These are phyloP conservation scores for Phytophthora pluvialis DNA, from an alignment of 352 stramenopile genomes.

Conservation along the genomic window DNA sequence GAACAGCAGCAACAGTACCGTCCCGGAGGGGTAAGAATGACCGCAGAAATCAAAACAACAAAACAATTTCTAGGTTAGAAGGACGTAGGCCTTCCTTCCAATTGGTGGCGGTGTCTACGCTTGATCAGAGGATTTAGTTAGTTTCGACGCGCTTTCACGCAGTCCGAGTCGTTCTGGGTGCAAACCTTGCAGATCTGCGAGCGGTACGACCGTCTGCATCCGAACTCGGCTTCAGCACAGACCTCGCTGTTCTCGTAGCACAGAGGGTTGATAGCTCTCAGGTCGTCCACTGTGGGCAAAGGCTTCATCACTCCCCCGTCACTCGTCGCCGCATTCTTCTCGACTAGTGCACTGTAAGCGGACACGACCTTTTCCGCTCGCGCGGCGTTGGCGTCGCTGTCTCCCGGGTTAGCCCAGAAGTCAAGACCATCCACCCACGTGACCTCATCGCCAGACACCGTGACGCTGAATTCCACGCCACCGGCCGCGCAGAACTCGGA, in stretches of 20 bases:
- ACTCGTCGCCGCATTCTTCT: conserved; percentile 31
- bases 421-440: conserved; percentile 51
- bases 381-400: conserved; percentile 49
- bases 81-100: neutral
- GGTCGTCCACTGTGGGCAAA: conserved; percentile 44
- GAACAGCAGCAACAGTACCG: conserved; percentile 4
- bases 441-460: conserved; percentile 31
- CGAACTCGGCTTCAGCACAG: conserved; percentile 51
- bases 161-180: conserved; percentile 26
- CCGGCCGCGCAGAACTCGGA: conserved; percentile 63
- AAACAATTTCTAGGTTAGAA: neutral
- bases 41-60: neutral
- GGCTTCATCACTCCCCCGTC: conserved; percentile 55
- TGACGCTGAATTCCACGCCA: conserved; percentile 56
- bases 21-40: neutral
- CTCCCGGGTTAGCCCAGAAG: conserved; percentile 69
- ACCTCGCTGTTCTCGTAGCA: conserved; percentile 67
- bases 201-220: conserved; percentile 60
- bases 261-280: conserved; percentile 54
- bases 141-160: conserved; percentile 8
- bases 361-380: conserved; percentile 54
- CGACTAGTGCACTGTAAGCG: conserved; percentile 48
- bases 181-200: conserved; percentile 73
- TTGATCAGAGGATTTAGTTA: neutral
- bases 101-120: neutral